These are phyloP conservation scores for Thraustotheca clavata DNA, from an alignment of 352 stramenopile genomes.

Conservation along the genomic window DNA sequence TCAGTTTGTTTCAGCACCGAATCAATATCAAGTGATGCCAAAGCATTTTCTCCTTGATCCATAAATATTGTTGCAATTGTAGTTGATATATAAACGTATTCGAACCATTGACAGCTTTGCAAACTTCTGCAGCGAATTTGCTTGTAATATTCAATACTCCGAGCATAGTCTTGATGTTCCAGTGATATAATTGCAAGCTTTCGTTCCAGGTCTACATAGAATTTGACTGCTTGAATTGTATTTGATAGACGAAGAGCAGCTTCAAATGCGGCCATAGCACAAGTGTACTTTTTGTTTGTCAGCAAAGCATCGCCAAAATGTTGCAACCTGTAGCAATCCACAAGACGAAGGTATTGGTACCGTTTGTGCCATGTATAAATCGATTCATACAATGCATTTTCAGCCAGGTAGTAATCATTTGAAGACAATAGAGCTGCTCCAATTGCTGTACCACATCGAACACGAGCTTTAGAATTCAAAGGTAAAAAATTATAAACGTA, in stretches of 20 bases:
- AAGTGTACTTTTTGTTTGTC: not conserved
- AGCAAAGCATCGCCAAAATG: conserved; percentile 11
- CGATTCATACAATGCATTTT: conserved; percentile 16
- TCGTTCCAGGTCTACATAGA: conserved; percentile 6
- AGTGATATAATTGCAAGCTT: conserved; percentile 7
- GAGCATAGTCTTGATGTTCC: conserved; percentile 3
- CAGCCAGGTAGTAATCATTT: conserved; percentile 10
- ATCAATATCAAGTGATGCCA: conserved; percentile 3
- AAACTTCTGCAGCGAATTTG: conserved; percentile 8
- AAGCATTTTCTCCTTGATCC: not conserved
- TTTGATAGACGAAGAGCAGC: not conserved
- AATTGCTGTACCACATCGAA: conserved; percentile 3
- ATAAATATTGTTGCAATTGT: not conserved
- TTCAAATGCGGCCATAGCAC: conserved; percentile 11
- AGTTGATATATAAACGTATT: conserved; percentile 11
- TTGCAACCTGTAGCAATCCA: not conserved
- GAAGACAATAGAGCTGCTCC: not conserved
- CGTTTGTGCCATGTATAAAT: not conserved
- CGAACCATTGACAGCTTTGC: not conserved
- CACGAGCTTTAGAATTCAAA: not conserved
- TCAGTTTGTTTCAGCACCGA: not conserved
- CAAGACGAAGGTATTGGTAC: not conserved
- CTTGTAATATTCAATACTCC: not conserved
- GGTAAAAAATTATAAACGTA: conserved; percentile 1
- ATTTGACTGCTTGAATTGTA: not conserved